These are phyloP conservation scores for Boechera stricta DNA, from an alignment of 345 rosid species.

Conservation along the genomic window DNA sequence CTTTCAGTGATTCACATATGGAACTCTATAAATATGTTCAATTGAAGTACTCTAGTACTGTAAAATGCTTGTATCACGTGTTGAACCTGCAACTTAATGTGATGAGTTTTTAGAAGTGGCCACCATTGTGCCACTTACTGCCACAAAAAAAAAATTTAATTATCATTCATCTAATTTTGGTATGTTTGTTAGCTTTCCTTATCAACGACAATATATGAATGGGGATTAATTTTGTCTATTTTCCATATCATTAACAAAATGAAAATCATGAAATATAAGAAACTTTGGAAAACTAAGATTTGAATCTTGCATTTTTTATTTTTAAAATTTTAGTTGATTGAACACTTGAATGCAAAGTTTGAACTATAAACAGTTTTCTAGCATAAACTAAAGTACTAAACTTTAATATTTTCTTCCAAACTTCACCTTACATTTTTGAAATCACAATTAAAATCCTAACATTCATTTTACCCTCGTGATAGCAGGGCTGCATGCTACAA, in stretches of 20 bases:
- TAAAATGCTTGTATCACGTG: constrained; percentile 1
- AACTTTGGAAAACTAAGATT: background rate
- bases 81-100: background rate
- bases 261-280: constrained; percentile 3
- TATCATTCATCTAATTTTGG: background rate
- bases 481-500: too few species aligned
- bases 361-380: too few species aligned
- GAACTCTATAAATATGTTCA: constrained; percentile 22
- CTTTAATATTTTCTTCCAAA: too few species aligned
- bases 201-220: constrained; percentile 13
- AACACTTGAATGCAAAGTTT: too few species aligned
- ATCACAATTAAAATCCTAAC: too few species aligned
- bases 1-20: constrained; percentile 6
- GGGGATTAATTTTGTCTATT: background rate
- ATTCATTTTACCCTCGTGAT: too few species aligned
- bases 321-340: too few species aligned
- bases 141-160: too few species aligned
- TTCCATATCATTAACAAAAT: background rate
- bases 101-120: too few species aligned
- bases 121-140: too few species aligned
- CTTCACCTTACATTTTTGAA: too few species aligned
- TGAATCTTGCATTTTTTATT: background rate
- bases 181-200: constrained; percentile 21
- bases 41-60: background rate
- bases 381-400: background rate